Conservation (phyloP, 768 basidiomycete species). For the Mycena rosella region DNA sequence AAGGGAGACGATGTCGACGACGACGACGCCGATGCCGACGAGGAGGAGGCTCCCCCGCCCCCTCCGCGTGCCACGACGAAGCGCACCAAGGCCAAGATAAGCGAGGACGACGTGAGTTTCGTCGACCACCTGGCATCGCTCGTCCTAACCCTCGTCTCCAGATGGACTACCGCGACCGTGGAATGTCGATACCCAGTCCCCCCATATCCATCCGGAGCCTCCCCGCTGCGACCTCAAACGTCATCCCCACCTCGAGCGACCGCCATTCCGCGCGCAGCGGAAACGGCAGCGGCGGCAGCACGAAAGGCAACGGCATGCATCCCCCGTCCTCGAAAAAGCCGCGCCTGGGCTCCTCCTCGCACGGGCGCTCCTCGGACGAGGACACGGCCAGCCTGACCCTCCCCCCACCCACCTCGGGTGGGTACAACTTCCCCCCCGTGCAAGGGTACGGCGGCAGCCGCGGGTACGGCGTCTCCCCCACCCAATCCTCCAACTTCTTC, state of each 20-base stretch:
- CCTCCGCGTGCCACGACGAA: slow-evolving; percentile 15
- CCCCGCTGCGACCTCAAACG: slow-evolving; percentile 13
- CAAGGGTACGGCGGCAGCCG: slow-evolving; percentile 20
- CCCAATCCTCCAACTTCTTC: slow-evolving; percentile 6
- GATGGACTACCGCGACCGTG: slow-evolving; percentile 32
- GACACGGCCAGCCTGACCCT: slow-evolving; percentile 21
- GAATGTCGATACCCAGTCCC: slow-evolving; percentile 34
- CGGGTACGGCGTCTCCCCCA: slow-evolving; percentile 12
- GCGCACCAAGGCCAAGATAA: slow-evolving; percentile 26
- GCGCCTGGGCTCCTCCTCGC: slow-evolving; percentile 20
- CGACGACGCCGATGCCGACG: slow-evolving; percentile 57
- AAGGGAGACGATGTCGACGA: slow-evolving; percentile 50
- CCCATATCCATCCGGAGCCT: slow-evolving; percentile 33
- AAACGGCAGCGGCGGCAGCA: slow-evolving; percentile 7
- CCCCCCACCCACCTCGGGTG: slow-evolving; percentile 11
- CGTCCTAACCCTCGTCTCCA: no score
- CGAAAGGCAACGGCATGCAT: slow-evolving; percentile 22
- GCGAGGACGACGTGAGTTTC: slow-evolving; percentile 32
- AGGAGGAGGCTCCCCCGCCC: slow-evolving; percentile 50
- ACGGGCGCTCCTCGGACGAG: slow-evolving; percentile 20
- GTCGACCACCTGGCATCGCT: no score
- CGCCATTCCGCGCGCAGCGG: slow-evolving; percentile 25
- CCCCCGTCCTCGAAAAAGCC: slow-evolving; percentile 29
- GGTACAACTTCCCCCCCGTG: slow-evolving; percentile 28
- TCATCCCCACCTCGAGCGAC: slow-evolving; percentile 34